Conservation (phyloP, 2,329 filamentous ascomycete genomes). For the Calonectria multiphialidica region DNA sequence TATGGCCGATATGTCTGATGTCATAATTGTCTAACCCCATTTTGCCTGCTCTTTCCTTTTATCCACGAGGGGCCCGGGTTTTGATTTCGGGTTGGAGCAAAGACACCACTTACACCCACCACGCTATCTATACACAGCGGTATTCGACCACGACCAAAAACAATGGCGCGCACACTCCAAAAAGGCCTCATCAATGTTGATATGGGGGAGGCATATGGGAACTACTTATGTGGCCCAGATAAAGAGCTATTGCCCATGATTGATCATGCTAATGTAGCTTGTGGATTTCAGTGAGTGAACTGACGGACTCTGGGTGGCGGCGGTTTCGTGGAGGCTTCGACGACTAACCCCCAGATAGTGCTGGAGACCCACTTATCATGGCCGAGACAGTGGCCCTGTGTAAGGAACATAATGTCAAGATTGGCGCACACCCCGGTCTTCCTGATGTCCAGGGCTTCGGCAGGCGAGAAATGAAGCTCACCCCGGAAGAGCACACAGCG, state of each 20-base stretch:
- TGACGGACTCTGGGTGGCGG: too few relatives aligned
- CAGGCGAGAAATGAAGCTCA: conserved; percentile 34
- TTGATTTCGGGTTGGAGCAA: not conserved
- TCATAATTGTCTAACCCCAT: not conserved
- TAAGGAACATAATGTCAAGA: conserved; percentile 29
- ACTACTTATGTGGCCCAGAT: conserved; percentile 64
- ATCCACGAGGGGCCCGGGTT: not conserved
- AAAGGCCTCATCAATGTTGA: conserved; percentile 55
- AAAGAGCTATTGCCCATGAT: conserved; percentile 70
- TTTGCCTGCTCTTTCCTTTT: not conserved
- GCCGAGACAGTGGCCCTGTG: conserved; percentile 28
- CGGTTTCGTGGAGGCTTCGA: not conserved
- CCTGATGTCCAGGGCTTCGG: conserved; percentile 35
- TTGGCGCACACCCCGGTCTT: conserved; percentile 32
- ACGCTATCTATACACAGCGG: too few relatives aligned
- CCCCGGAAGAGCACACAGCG: conserved; percentile 28
- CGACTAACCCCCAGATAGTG: conserved; percentile 4
- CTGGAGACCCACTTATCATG: conserved; percentile 35
- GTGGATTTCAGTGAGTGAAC: conserved; percentile 61
- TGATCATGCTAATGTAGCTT: conserved; percentile 71
- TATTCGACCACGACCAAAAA: not conserved
- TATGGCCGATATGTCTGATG: not conserved
- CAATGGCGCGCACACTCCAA: conserved; percentile 13
- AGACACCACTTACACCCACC: not conserved
- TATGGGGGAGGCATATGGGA: conserved; percentile 60